These are phyloP conservation scores for Staphylotrichum tortipilum DNA, from an alignment of 495 filamentous ascomycete species.

Conservation along the genomic window DNA sequence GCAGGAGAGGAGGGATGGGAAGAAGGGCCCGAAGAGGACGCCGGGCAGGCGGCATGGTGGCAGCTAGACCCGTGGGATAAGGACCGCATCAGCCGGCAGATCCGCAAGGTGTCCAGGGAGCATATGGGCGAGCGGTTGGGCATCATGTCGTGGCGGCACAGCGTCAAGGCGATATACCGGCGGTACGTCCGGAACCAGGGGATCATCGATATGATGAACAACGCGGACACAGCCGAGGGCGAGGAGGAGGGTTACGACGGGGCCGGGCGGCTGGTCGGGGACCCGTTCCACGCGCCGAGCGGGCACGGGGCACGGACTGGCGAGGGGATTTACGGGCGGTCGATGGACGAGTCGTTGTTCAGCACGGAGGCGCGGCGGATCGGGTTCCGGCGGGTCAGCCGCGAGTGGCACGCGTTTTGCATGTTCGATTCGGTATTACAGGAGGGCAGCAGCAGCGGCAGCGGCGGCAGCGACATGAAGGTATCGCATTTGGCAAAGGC, in stretches of 20 bases:
- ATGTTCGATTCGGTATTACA: neutral
- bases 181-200: neutral
- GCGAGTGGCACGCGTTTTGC: neutral
- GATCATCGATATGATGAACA: neutral
- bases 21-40: too few relatives aligned
- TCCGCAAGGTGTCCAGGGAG: neutral
- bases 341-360: neutral
- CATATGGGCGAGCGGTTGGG: neutral
- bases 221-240: neutral
- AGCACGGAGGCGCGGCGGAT: neutral
- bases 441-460: neutral
- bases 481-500: neutral
- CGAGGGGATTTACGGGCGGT: neutral
- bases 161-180: neutral
- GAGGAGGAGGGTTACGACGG: neutral
- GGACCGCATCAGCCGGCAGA: neutral
- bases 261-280: neutral
- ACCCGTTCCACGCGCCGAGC: neutral
- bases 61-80: neutral
- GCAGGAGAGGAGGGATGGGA: too few relatives aligned
- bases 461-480: neutral
- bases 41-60: too few relatives aligned
- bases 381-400: neutral
- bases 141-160: neutral
- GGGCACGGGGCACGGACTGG: neutral